Conservation (phyloP, 257 asterid genomes). For the Parsonsia alboflavescens region DNA sequence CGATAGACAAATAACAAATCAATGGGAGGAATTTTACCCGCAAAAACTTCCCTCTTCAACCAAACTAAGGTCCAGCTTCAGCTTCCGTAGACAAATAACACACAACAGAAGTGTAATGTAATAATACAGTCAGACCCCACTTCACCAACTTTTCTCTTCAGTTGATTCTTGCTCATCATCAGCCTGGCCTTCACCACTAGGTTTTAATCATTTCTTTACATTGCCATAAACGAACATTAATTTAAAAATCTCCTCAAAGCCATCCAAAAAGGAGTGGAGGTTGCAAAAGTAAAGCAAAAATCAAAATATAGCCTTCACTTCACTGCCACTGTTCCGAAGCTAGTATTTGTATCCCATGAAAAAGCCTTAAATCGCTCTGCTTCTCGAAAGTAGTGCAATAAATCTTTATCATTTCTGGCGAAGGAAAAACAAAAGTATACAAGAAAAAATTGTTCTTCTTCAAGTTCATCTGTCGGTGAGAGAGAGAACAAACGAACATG, state of each 20-base stretch:
- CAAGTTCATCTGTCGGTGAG: background rate
- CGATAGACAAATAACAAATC: too few relatives aligned
- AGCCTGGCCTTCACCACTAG: background rate
- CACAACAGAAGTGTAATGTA: background rate
- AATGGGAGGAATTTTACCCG: too few relatives aligned
- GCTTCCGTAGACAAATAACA: background rate
- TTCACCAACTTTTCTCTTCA: background rate
- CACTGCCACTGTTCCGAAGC: background rate
- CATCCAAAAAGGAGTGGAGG: background rate
- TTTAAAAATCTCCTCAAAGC: background rate
- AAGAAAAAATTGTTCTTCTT: background rate
- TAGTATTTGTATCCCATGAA: background rate
- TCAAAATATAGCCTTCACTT: background rate
- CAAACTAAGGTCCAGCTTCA: background rate
- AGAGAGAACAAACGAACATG: background rate
- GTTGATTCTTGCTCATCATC: background rate
- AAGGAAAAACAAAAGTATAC: background rate
- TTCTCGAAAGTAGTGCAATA: constrained; percentile 1
- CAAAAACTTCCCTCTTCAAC: too few relatives aligned
- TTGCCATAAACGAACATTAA: background rate
- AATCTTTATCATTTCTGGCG: background rate
- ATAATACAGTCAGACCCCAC: background rate
- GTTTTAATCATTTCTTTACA: background rate
- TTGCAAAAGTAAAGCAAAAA: background rate
- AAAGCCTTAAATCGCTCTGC: constrained; percentile 3